Percentiles rank a stretch among this genome's conserved stretches.
phyloP scores from a whole-genome alignment of 305 asterid genomes.

The Solanum hybrid region DNA sequence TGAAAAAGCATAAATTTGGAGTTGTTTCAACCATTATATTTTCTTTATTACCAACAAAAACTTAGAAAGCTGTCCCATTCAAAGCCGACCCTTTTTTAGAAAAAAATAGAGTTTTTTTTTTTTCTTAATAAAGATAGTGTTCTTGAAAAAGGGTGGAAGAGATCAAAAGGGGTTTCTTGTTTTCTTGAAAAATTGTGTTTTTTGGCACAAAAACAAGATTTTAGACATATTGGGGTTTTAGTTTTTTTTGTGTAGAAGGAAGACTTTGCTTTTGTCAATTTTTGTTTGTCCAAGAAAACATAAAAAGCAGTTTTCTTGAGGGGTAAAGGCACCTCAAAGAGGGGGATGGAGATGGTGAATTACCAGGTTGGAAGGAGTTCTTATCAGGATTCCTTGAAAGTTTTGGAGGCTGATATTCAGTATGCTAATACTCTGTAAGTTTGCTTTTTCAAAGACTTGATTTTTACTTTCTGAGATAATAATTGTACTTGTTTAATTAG shows the following conservation, averaged over 20 bases:
- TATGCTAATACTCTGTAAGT: slow-evolving; percentile 80
- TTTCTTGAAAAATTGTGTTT: slow-evolving; percentile 9
- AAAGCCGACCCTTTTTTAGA: slow-evolving; percentile 18
- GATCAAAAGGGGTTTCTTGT: neutral
- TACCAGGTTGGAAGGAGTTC: slow-evolving; percentile 61
- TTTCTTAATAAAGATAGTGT: slow-evolving; percentile 13
- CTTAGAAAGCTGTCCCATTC: slow-evolving; percentile 25
- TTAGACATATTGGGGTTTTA: slow-evolving; percentile 27
- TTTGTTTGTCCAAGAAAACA: slow-evolving; percentile 12
- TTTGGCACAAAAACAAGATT: slow-evolving; percentile 7
- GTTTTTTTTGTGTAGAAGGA: slow-evolving; percentile 9
- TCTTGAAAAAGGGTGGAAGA: slow-evolving; percentile 21
- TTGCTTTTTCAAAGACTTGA: slow-evolving; percentile 2
- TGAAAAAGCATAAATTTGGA: slow-evolving; percentile 2
- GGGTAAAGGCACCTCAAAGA: neutral
- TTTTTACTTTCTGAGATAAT: neutral
- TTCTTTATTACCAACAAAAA: slow-evolving; percentile 26
- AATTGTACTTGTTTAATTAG: neutral
- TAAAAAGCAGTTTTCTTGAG: slow-evolving; percentile 18
- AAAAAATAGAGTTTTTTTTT: neutral
- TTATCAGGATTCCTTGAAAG: slow-evolving; percentile 57
- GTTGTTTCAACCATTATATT: slow-evolving; percentile 24
- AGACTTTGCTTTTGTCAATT: slow-evolving; percentile 13
- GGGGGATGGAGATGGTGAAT: slow-evolving; percentile 54
- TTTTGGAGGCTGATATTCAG: slow-evolving; percentile 75